Evolutionary conservation across 75 land plant genomes (phyloP).

Genomic region (Sequoiadendron giganteum): DNA sequence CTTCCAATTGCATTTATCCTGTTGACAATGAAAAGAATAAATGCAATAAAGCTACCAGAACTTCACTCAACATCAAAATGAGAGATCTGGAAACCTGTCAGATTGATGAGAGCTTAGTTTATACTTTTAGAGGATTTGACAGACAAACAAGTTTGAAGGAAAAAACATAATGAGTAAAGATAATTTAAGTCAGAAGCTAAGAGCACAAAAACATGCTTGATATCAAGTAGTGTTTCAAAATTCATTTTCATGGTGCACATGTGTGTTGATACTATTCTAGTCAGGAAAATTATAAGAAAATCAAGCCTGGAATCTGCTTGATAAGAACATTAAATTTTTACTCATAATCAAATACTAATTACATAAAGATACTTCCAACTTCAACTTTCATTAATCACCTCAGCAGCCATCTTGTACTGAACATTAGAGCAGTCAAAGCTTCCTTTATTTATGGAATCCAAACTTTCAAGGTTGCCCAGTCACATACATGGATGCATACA

Average conservation of each 20-base stretch:
- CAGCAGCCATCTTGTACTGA: no score
- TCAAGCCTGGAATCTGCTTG: neutral
- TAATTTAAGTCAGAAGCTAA: neutral
- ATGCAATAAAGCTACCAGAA: no score
- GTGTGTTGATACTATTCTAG: neutral
- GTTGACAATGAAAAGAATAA: no score
- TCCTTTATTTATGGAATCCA: no score
- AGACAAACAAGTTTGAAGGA: neutral
- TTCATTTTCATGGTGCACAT: neutral
- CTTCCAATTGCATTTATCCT: no score
- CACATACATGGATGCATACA: no score
- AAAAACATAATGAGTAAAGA: neutral
- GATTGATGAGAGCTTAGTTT: neutral
- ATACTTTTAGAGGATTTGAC: neutral
- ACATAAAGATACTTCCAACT: no score
- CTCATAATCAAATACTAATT: neutral
- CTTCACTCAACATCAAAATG: neutral
- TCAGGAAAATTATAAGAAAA: neutral
- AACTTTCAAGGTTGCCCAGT: no score
- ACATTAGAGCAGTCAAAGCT: no score
- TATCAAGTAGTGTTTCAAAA: neutral
- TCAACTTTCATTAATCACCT: no score
- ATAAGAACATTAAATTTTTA: neutral
- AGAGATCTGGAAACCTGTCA: neutral
- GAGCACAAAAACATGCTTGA: neutral